phyloP scores from a whole-genome alignment of 2,329 filamentous ascomycete species.

The Orbilia oligospora region DNA sequence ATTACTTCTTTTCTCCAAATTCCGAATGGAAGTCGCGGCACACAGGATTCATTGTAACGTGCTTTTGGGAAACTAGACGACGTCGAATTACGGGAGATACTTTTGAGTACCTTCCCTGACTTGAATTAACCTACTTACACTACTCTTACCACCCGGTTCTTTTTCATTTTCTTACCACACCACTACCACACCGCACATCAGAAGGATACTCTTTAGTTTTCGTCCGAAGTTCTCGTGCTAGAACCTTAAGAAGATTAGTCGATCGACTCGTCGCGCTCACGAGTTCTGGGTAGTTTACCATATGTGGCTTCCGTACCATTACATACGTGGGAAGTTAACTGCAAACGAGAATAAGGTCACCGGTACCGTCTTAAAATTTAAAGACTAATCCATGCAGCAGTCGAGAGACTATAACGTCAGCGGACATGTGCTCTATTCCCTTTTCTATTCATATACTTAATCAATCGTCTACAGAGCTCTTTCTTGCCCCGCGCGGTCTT shows the following conservation, averaged over 20 bases:
- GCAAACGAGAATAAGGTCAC: neutral
- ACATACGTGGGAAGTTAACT: conserved; percentile 21
- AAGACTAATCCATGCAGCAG: conserved; percentile 21
- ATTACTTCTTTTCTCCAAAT: conserved; percentile 17
- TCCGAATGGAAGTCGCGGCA: neutral
- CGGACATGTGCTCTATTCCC: conserved; percentile 39
- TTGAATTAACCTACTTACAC: too few relatives aligned
- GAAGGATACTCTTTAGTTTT: conserved; percentile 14
- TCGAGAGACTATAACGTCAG: conserved; percentile 46
- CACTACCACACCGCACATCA: neutral
- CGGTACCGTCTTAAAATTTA: too few relatives aligned
- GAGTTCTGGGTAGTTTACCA: too few relatives aligned
- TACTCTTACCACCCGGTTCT: neutral
- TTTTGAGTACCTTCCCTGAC: neutral
- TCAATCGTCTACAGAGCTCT: conserved; percentile 1
- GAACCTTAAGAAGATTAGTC: conserved; percentile 8
- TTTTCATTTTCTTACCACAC: conserved; percentile 6
- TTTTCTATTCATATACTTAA: neutral
- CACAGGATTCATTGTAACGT: neutral
- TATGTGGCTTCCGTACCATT: too few relatives aligned
- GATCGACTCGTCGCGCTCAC: conserved; percentile 5
- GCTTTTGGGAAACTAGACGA: too few relatives aligned
- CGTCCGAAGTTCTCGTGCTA: conserved; percentile 38
- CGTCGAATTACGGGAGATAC: neutral
- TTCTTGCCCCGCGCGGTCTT: conserved; percentile 29